Conservation (phyloP, 768 basidiomycete genomes). For the Auricularia heimuer region DNA sequence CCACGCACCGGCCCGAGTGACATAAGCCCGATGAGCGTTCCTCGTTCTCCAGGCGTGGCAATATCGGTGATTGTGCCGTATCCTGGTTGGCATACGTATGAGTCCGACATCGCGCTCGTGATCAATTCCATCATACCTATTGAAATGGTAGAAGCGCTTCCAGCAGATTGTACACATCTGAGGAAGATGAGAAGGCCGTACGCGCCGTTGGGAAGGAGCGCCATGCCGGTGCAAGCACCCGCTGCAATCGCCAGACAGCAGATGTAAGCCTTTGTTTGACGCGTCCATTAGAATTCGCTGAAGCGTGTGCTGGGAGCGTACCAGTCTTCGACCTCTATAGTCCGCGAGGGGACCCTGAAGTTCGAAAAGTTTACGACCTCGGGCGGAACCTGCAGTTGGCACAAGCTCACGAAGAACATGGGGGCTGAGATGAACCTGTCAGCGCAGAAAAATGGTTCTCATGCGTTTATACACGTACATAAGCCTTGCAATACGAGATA, state of each 20-base stretch:
- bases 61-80: conserved; percentile 77
- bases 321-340: conserved; percentile 49
- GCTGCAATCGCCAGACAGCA: conserved; percentile 54
- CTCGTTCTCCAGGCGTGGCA: conserved; percentile 60
- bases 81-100: neutral
- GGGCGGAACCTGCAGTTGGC: no score
- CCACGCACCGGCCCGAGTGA: conserved; percentile 48
- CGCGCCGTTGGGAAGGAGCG: conserved; percentile 42
- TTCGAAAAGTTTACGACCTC: no score
- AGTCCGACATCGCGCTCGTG: neutral
- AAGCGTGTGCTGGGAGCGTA: conserved; percentile 14
- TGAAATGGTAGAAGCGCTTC: conserved; percentile 62
- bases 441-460: neutral
- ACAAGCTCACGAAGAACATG: conserved; percentile 37
- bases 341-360: conserved; percentile 47
- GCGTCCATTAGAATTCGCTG: neutral
- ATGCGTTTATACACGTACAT: conserved; percentile 26
- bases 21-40: conserved; percentile 63
- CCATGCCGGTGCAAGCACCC: conserved; percentile 54
- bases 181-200: conserved; percentile 76
- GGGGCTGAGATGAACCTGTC: conserved; percentile 24
- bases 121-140: conserved; percentile 24
- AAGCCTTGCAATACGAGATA: conserved; percentile 45
- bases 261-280: conserved; percentile 26
- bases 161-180: conserved; percentile 70